Evolutionary conservation across 352 stramenopile species (phyloP).

Genomic region (Phytopythium cucurbitacearum): DNA sequence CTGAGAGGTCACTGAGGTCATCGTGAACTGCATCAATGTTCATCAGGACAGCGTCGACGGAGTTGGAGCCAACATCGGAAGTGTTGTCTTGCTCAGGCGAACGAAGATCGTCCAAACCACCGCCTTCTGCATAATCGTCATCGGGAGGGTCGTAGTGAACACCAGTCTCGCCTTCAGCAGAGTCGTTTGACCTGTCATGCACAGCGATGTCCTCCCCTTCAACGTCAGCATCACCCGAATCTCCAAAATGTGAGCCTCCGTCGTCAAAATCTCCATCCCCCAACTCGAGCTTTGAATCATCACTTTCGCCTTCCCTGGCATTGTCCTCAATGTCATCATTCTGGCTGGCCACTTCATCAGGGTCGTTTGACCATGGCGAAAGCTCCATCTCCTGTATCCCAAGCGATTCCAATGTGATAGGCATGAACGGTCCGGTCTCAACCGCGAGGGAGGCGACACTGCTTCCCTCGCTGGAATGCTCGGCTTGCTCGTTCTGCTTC

Average conservation of each 20-base stretch:
- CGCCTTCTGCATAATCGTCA: no score
- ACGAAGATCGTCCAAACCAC: no score
- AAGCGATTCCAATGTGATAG: slow-evolving; percentile 38
- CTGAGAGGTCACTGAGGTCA: no score
- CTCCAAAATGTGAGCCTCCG: neutral
- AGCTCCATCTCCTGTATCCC: slow-evolving; percentile 37
- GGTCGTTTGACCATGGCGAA: slow-evolving; percentile 1
- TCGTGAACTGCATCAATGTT: no score
- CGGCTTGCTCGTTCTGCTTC: neutral
- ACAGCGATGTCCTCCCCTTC: no score
- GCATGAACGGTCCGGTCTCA: slow-evolving; percentile 11
- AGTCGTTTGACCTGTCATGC: no score
- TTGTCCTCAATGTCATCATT: neutral
- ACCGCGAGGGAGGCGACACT: slow-evolving; percentile 4
- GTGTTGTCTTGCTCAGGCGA: no score
- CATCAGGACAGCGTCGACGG: no score
- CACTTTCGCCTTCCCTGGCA: neutral
- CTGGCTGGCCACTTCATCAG: neutral
- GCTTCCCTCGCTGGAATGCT: neutral
- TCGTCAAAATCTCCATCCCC: neutral
- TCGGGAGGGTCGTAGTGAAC: no score
- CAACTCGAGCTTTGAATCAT: neutral
- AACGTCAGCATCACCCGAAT: no score
- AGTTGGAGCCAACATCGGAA: no score
- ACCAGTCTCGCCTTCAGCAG: no score